These are phyloP conservation scores for Pseudogymnoascus sp. DNA, from an alignment of 2,329 filamentous ascomycete genomes.

Conservation along the genomic window DNA sequence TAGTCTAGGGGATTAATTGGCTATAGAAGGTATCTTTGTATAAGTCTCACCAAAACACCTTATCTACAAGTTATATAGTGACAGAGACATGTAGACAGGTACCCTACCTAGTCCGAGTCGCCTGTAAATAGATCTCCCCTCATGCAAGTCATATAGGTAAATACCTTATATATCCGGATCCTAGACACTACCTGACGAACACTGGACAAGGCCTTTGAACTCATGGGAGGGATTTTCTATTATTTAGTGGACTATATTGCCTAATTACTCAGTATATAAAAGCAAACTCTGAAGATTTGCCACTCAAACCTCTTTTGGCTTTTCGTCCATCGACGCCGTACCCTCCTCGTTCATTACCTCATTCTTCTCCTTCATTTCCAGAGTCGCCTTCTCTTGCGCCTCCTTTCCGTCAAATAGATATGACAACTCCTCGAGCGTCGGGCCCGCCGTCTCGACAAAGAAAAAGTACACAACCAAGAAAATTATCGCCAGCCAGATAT, in stretches of 20 bases:
- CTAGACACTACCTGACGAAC: not conserved
- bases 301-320: not conserved
- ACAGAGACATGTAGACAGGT: no score
- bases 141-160: no score
- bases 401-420: conserved; percentile 9
- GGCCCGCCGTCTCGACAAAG: conserved; percentile 32
- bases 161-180: no score
- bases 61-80: no score
- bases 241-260: not conserved
- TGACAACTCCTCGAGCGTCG: conserved; percentile 18
- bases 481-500: conserved; percentile 32
- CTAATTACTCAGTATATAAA: not conserved
- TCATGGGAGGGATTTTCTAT: not conserved
- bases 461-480: conserved; percentile 34
- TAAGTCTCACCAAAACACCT: no score
- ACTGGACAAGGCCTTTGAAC: not conserved
- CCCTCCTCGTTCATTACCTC: not conserved
- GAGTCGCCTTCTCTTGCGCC: conserved; percentile 5
- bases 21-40: no score
- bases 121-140: no score
- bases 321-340: not conserved
- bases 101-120: no score
- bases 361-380: conserved; percentile 8
- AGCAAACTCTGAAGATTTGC: conserved; percentile 28
- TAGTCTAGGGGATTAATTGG: no score